phyloP scores from a whole-genome alignment of 129 eudicot genomes.

The Saussurea involucrata region DNA sequence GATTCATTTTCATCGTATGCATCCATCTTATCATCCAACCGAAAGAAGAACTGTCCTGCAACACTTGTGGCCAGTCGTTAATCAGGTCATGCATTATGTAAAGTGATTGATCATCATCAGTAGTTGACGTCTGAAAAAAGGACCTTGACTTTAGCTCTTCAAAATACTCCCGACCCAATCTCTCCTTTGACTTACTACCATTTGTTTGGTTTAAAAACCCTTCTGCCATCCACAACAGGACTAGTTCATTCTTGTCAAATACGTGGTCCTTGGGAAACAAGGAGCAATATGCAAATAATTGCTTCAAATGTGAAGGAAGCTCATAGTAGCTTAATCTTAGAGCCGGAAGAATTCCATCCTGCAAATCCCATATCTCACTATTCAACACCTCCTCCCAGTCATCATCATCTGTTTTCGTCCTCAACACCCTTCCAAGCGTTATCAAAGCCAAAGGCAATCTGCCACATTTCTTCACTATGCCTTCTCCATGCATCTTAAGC shows the following conservation, averaged over 20 bases:
- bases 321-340: neutral
- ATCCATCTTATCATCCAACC: slow-evolving; percentile 16
- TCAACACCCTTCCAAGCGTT: neutral
- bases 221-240: neutral
- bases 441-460: neutral
- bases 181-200: neutral
- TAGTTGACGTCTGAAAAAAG: slow-evolving; percentile 12
- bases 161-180: slow-evolving; percentile 1
- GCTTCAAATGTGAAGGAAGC: neutral
- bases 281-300: neutral
- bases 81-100: slow-evolving; percentile 31
- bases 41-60: slow-evolving; percentile 18
- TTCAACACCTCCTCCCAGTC: neutral
- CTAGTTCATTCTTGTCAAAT: neutral
- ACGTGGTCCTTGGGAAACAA: neutral
- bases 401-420: neutral
- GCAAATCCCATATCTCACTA: neutral
- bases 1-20: neutral
- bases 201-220: neutral
- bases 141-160: slow-evolving; percentile 3
- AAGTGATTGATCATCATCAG: neutral
- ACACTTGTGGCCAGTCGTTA: slow-evolving; percentile 10
- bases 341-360: neutral
- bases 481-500: neutral
- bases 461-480: neutral